Evolutionary conservation across 1,284 basidiomycete genomes (phyloP).

Genomic region (Ganoderma resinaceum): DNA sequence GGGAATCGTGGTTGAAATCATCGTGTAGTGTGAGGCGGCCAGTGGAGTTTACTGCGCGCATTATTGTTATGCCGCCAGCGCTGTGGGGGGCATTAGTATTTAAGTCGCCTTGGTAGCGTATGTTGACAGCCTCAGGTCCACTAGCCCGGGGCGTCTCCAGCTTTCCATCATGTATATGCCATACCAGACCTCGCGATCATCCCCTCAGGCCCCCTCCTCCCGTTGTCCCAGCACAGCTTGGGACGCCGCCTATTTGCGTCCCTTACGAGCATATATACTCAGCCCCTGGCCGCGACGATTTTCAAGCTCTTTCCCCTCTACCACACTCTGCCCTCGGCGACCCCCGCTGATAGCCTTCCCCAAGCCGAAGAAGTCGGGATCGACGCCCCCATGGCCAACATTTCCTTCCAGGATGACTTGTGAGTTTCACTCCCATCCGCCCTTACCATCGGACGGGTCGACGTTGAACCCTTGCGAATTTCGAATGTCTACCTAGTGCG

Average conservation of each 20-base stretch:
- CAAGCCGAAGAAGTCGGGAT: not conserved
- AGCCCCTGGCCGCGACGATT: not conserved
- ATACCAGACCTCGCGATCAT: not conserved
- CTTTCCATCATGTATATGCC: not conserved
- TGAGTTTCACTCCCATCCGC: not conserved
- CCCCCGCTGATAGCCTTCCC: not conserved
- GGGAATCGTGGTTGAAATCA: not conserved
- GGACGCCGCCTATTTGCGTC: not conserved
- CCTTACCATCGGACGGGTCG: not conserved
- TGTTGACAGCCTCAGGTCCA: not conserved
- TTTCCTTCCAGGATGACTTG: not conserved
- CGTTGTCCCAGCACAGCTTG: not conserved
- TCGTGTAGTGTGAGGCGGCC: not conserved
- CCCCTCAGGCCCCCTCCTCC: not conserved
- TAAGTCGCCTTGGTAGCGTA: not conserved
- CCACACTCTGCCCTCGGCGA: not conserved
- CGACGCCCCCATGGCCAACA: not conserved
- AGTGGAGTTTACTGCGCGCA: not conserved
- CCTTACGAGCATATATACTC: not conserved
- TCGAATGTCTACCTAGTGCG: slow-evolving; percentile 4
- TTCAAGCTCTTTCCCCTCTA: not conserved
- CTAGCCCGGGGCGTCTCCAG: not conserved
- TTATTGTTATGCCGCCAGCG: not conserved
- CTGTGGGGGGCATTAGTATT: not conserved
- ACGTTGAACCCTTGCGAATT: not conserved